These are phyloP conservation scores for Primulina eburnea DNA, from an alignment of 257 asterid species.

Conservation along the genomic window DNA sequence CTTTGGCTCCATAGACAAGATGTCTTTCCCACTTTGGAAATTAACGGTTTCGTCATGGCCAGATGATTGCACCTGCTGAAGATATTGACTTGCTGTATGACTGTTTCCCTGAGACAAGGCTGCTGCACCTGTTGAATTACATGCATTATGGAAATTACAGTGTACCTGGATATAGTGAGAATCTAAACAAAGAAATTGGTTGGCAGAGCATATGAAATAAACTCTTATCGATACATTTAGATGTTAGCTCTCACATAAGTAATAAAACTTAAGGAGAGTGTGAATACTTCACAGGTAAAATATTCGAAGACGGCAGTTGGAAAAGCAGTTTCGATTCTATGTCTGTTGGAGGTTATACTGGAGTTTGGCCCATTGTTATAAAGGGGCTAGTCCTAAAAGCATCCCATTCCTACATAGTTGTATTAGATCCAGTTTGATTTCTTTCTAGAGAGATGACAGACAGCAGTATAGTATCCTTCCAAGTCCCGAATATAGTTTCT, in stretches of 20 bases:
- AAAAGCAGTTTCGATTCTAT: too few relatives aligned
- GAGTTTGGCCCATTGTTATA: neutral
- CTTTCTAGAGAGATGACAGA: too few relatives aligned
- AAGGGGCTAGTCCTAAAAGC: neutral
- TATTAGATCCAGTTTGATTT: too few relatives aligned
- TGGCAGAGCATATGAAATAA: neutral
- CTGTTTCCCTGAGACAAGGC: constrained; percentile 50
- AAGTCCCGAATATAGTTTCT: too few relatives aligned
- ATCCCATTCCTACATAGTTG: too few relatives aligned
- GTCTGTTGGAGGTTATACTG: neutral
- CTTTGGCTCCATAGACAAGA: constrained; percentile 35
- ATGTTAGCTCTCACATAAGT: neutral
- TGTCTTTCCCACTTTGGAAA: constrained; percentile 46
- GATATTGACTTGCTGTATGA: constrained; percentile 43
- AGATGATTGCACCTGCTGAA: constrained; percentile 58
- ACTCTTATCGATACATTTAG: neutral
- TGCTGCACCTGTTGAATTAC: constrained; percentile 29
- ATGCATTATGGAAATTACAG: constrained; percentile 18
- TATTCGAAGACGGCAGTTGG: neutral
- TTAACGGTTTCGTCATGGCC: constrained; percentile 45
- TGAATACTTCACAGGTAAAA: neutral
- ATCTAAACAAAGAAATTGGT: neutral
- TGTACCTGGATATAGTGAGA: constrained; percentile 5
- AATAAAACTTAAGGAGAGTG: constrained; percentile 13
- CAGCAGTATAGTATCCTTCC: too few relatives aligned